phyloP scores from a whole-genome alignment of 2,329 filamentous ascomycete genomes.

The Colletotrichum plurivorum region DNA sequence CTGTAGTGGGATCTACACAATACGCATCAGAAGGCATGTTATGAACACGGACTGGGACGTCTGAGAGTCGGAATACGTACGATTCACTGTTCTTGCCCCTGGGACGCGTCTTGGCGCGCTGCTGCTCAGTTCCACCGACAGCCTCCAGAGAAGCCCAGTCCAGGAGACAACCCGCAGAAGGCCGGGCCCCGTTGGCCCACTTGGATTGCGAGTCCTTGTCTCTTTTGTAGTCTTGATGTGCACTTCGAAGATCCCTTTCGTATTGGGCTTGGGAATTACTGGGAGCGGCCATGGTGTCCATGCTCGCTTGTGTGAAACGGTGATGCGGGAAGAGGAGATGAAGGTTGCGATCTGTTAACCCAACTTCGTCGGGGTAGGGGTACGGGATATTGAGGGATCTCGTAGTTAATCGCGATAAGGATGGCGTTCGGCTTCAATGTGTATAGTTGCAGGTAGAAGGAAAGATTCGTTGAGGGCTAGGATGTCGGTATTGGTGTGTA shows the following conservation, averaged over 20 bases:
- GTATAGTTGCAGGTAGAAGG: neutral
- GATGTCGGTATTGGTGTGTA: no score
- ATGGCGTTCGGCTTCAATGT: neutral
- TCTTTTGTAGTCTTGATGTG: constrained; percentile 59
- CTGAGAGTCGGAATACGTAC: constrained; percentile 47
- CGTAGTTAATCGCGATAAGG: neutral
- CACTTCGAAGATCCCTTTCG: constrained; percentile 61
- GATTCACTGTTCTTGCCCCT: constrained; percentile 46
- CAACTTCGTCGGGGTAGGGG: no score
- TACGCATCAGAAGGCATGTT: neutral
- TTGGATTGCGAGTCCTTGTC: constrained; percentile 58
- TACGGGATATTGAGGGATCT: no score
- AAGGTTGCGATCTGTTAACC: no score
- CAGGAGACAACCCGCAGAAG: constrained; percentile 46
- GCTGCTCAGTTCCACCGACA: constrained; percentile 46
- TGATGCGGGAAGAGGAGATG: no score
- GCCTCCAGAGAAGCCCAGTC: constrained; percentile 39
- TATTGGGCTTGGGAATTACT: constrained; percentile 40
- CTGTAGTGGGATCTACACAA: constrained; percentile 36
- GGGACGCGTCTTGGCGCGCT: constrained; percentile 54
- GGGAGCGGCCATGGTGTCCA: constrained; percentile 44
- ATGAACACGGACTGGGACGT: neutral
- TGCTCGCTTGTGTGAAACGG: no score
- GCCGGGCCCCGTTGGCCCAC: constrained; percentile 57
- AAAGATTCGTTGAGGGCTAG: no score